phyloP scores from a whole-genome alignment of 106 monocot genomes.

The Acanthochlamys bracteata region DNA sequence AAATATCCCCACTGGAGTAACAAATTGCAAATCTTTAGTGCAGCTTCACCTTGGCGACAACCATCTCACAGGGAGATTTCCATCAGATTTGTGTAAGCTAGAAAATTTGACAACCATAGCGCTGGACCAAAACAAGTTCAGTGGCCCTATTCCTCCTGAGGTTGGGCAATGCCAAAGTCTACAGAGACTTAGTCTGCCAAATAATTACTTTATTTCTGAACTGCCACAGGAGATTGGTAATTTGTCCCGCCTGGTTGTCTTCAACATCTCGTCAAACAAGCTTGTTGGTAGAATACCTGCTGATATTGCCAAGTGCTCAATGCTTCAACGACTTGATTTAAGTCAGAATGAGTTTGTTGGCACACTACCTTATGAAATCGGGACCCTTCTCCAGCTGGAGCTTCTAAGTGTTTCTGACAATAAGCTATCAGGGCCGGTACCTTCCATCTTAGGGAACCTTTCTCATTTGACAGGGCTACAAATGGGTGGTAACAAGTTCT shows the following conservation, averaged over 20 bases:
- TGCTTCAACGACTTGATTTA: slow-evolving; percentile 84
- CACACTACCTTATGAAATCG: slow-evolving; percentile 50
- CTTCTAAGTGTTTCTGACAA: slow-evolving; percentile 73
- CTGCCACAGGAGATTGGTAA: slow-evolving; percentile 70
- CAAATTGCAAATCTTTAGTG: slow-evolving; percentile 66
- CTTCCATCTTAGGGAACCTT: slow-evolving; percentile 61
- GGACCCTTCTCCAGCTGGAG: slow-evolving; percentile 65
- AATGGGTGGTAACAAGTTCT: slow-evolving; percentile 81
- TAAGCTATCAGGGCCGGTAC: slow-evolving; percentile 53
- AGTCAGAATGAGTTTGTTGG: slow-evolving; percentile 64
- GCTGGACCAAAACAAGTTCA: slow-evolving; percentile 72
- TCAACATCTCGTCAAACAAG: slow-evolving; percentile 80
- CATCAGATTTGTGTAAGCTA: slow-evolving; percentile 60
- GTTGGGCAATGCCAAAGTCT: slow-evolving; percentile 60
- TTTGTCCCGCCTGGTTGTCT: slow-evolving; percentile 57
- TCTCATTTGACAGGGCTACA: slow-evolving; percentile 75
- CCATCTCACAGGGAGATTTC: slow-evolving; percentile 75
- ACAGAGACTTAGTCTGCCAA: slow-evolving; percentile 60
- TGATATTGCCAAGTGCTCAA: slow-evolving; percentile 54
- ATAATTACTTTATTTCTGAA: slow-evolving; percentile 59
- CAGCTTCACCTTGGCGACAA: slow-evolving; percentile 79
- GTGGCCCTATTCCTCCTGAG: slow-evolving; percentile 67
- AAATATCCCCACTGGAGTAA: slow-evolving; percentile 57
- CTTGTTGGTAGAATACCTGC: slow-evolving; percentile 50
- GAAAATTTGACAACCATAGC: slow-evolving; percentile 60